Conservation (phyloP, 768 basidiomycete species). For the Cystofilobasidium bisporidii region DNA sequence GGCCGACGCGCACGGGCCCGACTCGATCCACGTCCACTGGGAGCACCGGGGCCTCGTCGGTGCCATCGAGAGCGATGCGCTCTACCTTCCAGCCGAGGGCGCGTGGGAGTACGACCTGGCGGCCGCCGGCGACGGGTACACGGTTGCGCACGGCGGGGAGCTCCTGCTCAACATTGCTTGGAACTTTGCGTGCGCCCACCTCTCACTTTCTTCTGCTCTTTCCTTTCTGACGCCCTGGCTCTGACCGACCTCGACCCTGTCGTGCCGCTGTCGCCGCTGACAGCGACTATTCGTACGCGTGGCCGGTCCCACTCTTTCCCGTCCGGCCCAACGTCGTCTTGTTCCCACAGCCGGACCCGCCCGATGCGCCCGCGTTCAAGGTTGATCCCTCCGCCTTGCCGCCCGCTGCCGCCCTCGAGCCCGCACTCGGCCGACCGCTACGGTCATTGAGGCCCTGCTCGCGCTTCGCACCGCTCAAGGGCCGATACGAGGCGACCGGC, state of each 20-base stretch:
- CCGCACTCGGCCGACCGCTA: not conserved
- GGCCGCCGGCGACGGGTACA: not conserved
- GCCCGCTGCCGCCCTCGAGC: not conserved
- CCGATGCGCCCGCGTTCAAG: not conserved
- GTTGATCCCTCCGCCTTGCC: not conserved
- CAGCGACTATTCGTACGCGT: not conserved
- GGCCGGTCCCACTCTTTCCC: not conserved
- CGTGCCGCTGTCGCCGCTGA: no score
- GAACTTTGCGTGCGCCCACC: not conserved
- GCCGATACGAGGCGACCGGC: not conserved
- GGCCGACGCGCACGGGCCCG: not conserved
- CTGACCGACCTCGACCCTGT: no score
- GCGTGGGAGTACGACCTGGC: not conserved
- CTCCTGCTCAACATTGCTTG: not conserved
- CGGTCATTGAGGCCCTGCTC: not conserved
- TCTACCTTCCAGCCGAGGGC: not conserved
- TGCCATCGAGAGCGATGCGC: not conserved
- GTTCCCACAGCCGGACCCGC: not conserved
- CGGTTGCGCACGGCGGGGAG: not conserved
- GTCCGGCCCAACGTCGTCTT: not conserved
- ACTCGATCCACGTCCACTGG: not conserved
- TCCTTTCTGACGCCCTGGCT: no score
- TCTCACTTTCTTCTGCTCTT: not conserved
- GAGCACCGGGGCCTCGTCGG: not conserved
- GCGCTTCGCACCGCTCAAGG: not conserved